phyloP scores from a whole-genome alignment of 805 yeast genomes.

The Saccharomycopsis sp. region DNA sequence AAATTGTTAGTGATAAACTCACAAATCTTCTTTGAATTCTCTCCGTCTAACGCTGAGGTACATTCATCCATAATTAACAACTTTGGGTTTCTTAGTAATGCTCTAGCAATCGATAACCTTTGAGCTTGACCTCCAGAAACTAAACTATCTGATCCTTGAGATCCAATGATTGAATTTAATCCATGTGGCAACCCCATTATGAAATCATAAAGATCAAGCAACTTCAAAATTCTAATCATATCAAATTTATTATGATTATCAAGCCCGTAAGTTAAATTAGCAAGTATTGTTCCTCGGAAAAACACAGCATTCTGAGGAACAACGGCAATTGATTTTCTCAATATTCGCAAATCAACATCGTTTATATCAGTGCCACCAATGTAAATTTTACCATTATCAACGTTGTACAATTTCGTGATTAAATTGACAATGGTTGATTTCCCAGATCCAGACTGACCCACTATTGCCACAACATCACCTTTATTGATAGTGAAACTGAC shows the following conservation, averaged over 20 bases:
- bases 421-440: constrained; percentile 70
- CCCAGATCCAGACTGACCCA: constrained; percentile 89
- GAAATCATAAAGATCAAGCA: constrained; percentile 48
- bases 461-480: constrained; percentile 55
- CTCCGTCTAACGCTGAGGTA: constrained; percentile 78
- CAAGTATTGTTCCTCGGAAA: constrained; percentile 65
- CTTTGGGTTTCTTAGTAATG: constrained; percentile 64
- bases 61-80: constrained; percentile 76
- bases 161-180: constrained; percentile 51
- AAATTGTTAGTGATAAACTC: constrained; percentile 37
- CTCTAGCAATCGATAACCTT: constrained; percentile 77
- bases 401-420: constrained; percentile 45
- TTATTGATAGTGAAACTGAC: constrained; percentile 37
- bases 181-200: constrained; percentile 50
- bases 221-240: constrained; percentile 34
- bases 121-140: constrained; percentile 92
- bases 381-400: constrained; percentile 33
- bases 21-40: constrained; percentile 45
- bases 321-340: constrained; percentile 51
- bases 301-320: constrained; percentile 73
- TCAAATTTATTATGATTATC: constrained; percentile 23
- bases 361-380: constrained; percentile 44
- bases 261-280: constrained; percentile 63
- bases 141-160: constrained; percentile 26
- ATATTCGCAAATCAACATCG: constrained; percentile 36